Evolutionary conservation across 257 asterid genomes (phyloP), one percentile per base, ranked within the genome.

Genomic region (Nicotiana benthamiana): DNA sequence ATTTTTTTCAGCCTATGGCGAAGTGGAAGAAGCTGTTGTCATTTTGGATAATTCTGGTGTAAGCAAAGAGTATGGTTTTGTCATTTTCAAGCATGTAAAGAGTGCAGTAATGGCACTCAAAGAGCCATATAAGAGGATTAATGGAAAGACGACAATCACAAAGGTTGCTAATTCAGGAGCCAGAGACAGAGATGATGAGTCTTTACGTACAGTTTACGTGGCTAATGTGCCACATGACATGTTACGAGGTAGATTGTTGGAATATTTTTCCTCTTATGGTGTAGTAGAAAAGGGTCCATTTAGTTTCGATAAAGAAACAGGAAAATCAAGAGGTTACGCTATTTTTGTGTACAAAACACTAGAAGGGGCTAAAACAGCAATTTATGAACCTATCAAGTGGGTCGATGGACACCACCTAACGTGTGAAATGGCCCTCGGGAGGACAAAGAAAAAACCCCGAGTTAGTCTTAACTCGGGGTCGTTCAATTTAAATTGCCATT

Each of bases 201-300:
- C 51, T 27, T 56, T 9, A 70, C 32, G 78, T 52, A 75, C 46
- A 20, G 56, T 62, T 36, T 13, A 18, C 2, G 51, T 62, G 51
- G 56, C 79, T 4, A 81, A 61, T 75, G 62, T 80, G 12, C 74
- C 83, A 40, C 26, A 0, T 32, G 72, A 64, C 30, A 80, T 68
- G 61, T 53, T 20, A 68, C 62, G 74, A 15, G 34, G 72, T 53
- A 62, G 30, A 75, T 32, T 82, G 48, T 53, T 24, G 27, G 76
- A 32, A 12, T 63, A 27, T 3, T 82, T 82, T 11, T 65, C 17
- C 6, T 32, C 18, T 61, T 82, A 66, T 54, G 79, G 79, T 2
- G 70, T 24, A 43, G 67, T 53, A 10, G 79, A 80, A 32, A 61
- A 80, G 52, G 79, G 70, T 28, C 83, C 79, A 2, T 22, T 75